Conservation (phyloP, 352 stramenopile species). For the Vaucheria bursata region DNA sequence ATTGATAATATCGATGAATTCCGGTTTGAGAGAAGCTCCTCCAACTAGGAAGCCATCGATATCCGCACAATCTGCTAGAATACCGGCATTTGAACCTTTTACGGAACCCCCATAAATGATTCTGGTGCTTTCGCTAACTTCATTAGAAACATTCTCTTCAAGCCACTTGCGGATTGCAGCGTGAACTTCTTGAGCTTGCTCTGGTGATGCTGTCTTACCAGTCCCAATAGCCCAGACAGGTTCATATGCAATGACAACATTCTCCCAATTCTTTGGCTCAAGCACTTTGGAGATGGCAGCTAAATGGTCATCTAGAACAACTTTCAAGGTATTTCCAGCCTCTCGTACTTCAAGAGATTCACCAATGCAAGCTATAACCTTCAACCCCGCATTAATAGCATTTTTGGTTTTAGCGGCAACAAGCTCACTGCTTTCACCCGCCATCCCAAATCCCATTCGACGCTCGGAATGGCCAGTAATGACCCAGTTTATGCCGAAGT, state of each 20-base stretch:
- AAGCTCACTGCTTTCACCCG: constrained; percentile 79
- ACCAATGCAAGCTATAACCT: constrained; percentile 94
- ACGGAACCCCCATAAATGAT: constrained; percentile 51
- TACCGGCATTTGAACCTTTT: constrained; percentile 26
- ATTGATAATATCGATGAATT: constrained; percentile 75
- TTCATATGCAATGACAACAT: constrained; percentile 92
- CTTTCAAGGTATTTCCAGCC: constrained; percentile 55
- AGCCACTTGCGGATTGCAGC: constrained; percentile 37
- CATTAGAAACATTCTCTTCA: constrained; percentile 44
- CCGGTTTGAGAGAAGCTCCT: constrained; percentile 80
- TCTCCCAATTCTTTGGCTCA: constrained; percentile 36
- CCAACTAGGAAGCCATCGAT: constrained; percentile 87
- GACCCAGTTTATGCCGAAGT: constrained; percentile 88
- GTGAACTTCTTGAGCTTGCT: constrained; percentile 75
- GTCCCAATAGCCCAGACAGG: constrained; percentile 95
- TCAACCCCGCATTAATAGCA: constrained; percentile 70
- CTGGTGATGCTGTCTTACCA: constrained; percentile 83
- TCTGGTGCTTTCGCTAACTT: too few relatives aligned
- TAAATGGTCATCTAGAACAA: constrained; percentile 29
- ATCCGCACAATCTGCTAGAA: constrained; percentile 52
- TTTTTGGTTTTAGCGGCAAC: constrained; percentile 88
- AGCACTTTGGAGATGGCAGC: constrained; percentile 19
- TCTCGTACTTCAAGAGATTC: constrained; percentile 89
- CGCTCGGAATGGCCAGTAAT: constrained; percentile 95
- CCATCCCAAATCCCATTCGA: constrained; percentile 57